Evolutionary conservation across 306 rosid genomes (phyloP).

Genomic region (Sechiopsis laciniata): DNA sequence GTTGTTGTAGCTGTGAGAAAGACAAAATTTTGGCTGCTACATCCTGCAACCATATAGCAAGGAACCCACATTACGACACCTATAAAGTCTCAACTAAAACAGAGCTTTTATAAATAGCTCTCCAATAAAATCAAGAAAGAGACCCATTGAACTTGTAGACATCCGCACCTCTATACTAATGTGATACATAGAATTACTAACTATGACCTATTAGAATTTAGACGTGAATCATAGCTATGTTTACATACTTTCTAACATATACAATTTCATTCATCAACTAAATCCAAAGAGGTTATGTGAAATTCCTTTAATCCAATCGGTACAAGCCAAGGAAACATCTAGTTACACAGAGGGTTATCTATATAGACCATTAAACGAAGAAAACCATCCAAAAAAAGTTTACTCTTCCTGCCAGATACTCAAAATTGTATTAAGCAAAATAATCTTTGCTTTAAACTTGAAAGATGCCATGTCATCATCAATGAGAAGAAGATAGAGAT

Average conservation of each 20-base stretch:
- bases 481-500: too few relatives aligned
- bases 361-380: too few relatives aligned
- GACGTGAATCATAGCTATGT: neutral
- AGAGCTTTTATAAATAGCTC: neutral
- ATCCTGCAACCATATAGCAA: slow-evolving; percentile 47
- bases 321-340: too few relatives aligned
- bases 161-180: neutral
- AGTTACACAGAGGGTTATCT: too few relatives aligned
- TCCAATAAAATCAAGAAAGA: neutral
- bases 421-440: too few relatives aligned
- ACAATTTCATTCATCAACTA: neutral
- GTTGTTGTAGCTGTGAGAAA: slow-evolving; percentile 56
- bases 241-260: neutral
- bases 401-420: too few relatives aligned
- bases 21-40: slow-evolving; percentile 50
- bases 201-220: slow-evolving; percentile 7
- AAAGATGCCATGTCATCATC: too few relatives aligned
- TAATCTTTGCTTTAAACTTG: too few relatives aligned
- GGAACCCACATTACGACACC: slow-evolving; percentile 15
- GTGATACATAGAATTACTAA: neutral
- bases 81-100: neutral
- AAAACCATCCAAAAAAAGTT: too few relatives aligned
- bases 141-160: slow-evolving; percentile 4
- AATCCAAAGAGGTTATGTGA: too few relatives aligned
- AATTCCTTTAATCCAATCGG: too few relatives aligned